Evolutionary conservation across 805 yeast species (phyloP), one percentile per base, ranked within the genome.

Genomic region (Starmerella khaoyaiensis): DNA sequence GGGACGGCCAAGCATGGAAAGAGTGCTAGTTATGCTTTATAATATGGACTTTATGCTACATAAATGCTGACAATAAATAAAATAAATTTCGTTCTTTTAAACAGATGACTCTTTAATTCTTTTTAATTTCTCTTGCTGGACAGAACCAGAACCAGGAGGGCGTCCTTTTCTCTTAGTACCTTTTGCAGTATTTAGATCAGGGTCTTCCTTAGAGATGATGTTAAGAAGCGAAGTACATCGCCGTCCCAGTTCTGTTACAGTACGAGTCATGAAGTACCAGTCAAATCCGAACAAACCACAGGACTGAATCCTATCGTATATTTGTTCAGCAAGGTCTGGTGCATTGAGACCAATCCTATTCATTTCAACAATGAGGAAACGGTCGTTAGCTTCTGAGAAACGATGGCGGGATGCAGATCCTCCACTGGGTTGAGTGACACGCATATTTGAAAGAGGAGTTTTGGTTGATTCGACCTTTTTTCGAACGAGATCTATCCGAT

Each of bases 351-450:
- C 98, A 51, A 71, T 69, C 42, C 77, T 68, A 60, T 78, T 75
- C 54, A 83, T 61, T 61, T 79, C 81, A 6, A 83, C 71, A 39
- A 90, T 59, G 47, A 87, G 62, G 58, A 79, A 87, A 46, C 95
- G 67, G 56, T 87, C 98, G 54, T 87, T 96, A 42, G 79, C 93
- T 30, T 80, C 90, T 8, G 82, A 72, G 58, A 75, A 90, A 47
- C 68, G 74, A 44, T 72, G 71, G 17, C 47, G 44, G 11, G 47
- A 28, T 5, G 48, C 39, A 2, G 46, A 42, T 26, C 48, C 46
- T 18, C 46, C 46, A 12, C 41, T 35, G 8, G 48, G 48, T 25
- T 42, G 46, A 9, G 37, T 26, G 40, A 87, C 65, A 3, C 57
- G 65, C 53, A 87, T 60, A 41, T 84, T 86, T 48, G 74, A 75